A percentile compares a stretch with the other conserved stretches of the same genome.
Conservation (phyloP, 805 yeast genomes). For the Candida gorgasii region DNA sequence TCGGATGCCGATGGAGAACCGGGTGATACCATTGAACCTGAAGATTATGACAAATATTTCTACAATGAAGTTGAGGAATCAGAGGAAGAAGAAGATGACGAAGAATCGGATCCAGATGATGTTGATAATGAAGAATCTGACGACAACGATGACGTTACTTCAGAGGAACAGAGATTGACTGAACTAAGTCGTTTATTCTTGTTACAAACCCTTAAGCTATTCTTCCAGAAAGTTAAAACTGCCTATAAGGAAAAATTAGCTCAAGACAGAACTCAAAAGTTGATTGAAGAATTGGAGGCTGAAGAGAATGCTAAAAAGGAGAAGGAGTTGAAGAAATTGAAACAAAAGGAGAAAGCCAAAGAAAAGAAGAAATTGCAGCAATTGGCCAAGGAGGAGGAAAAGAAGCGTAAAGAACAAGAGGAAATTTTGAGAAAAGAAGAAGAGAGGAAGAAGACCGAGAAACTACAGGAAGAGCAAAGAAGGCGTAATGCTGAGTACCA, state of each 20-base stretch:
- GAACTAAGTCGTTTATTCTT: slow-evolving; percentile 82
- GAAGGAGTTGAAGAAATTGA: slow-evolving; percentile 63
- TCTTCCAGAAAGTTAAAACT: slow-evolving; percentile 69
- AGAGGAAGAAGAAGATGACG: slow-evolving; percentile 15
- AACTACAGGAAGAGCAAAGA: slow-evolving; percentile 36
- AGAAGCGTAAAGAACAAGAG: slow-evolving; percentile 53
- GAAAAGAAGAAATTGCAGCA: slow-evolving; percentile 68
- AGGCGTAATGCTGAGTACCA: slow-evolving; percentile 40
- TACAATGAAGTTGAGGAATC: slow-evolving; percentile 5
- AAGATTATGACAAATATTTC: slow-evolving; percentile 6
- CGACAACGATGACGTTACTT: slow-evolving; percentile 35
- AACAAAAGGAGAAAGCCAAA: slow-evolving; percentile 66
- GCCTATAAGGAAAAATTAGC: slow-evolving; percentile 82
- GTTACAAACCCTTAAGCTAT: slow-evolving; percentile 73
- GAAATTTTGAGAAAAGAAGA: slow-evolving; percentile 42
- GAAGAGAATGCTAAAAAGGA: slow-evolving; percentile 66
- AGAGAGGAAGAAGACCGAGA: slow-evolving; percentile 31
- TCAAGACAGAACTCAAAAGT: slow-evolving; percentile 63
- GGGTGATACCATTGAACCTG: slow-evolving; percentile 5
- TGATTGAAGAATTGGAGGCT: slow-evolving; percentile 68
- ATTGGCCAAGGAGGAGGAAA: slow-evolving; percentile 62
- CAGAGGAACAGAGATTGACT: slow-evolving; percentile 63
- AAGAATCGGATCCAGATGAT: slow-evolving; percentile 20
- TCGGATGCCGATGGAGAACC: slow-evolving; percentile 7
- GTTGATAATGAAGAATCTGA: slow-evolving; percentile 26